Percentiles rank a stretch among this genome's conserved stretches.
These are phyloP conservation scores for Solanum piurae DNA, from an alignment of 257 asterid genomes.

Conservation along the genomic window DNA sequence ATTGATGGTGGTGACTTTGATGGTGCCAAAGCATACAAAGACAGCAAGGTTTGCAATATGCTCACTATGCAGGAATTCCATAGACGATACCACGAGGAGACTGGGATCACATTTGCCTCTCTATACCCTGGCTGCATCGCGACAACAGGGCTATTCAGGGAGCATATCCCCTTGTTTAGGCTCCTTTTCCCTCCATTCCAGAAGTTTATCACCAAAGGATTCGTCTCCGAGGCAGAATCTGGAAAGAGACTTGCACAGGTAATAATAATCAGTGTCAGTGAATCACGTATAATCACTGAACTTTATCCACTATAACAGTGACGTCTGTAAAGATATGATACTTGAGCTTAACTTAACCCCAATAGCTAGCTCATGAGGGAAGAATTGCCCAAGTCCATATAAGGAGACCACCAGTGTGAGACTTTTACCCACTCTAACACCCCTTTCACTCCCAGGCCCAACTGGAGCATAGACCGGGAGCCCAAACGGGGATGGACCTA, in stretches of 20 bases:
- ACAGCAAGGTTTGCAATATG: conserved; percentile 97
- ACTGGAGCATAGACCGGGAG: fast-evolving
- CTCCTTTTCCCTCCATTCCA: conserved; percentile 86
- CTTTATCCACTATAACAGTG: background rate
- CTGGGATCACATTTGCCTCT: conserved; percentile 79
- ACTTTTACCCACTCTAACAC: no score
- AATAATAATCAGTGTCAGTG: background rate
- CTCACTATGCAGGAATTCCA: conserved; percentile 94
- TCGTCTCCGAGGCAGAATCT: conserved; percentile 75
- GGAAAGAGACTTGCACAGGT: conserved; percentile 94
- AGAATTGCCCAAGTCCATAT: fast-evolving
- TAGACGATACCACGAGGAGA: conserved; percentile 77
- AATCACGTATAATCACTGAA: background rate
- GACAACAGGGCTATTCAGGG: conserved; percentile 82
- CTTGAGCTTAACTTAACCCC: fast-evolving
- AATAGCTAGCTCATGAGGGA: no score
- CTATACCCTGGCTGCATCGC: conserved; percentile 97
- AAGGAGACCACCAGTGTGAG: no score
- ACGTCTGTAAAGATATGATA: background rate
- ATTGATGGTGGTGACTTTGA: conserved; percentile 84
- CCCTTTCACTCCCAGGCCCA: no score
- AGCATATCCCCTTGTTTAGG: conserved; percentile 84
- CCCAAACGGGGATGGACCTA: no score
- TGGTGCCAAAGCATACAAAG: conserved; percentile 96
- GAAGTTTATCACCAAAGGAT: conserved; percentile 84